Base-by-base conservation (phyloP, 108 stramenopile genomes). In the Discostella pseudostelligera region DNA sequence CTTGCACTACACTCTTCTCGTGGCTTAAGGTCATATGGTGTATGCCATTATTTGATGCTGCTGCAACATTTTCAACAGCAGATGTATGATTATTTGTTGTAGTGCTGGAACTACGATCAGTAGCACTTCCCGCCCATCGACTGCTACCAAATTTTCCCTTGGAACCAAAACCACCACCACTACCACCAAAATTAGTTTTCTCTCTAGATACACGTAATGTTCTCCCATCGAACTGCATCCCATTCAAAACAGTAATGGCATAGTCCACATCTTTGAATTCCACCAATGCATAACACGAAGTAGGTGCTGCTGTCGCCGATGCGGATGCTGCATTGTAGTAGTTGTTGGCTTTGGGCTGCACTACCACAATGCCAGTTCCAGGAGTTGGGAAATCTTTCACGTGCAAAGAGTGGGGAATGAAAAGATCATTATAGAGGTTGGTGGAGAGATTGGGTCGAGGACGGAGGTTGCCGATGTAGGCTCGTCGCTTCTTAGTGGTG, bases 401-500 rank as follows among this genome's bases (percentile, higher is more conserved):
- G 29, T 53, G 32, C 3, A 76, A 58, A 14, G 67, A 65, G 45
- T 63, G 67, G 14, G 75, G 51, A 1, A 25, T 36, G 57, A 64
- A 65, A 0, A 76, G 51, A 12, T 76, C 47, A 14, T 20, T 53
- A n/a, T 65, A 47, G 3, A 76, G 68, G 0, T 42, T 46, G 50
- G 58, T 42, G 28, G 43, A 20, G 42, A 76, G 68, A 57, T 62
- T 62, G 12, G 67, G 59, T 9, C 75, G 75, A n/a, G 62, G 47
- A 16, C 75, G 67, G 43, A 76, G 75, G 68, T 76, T 76, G 68
- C 68, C 75, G 37, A 76, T 69, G 68, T 65, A 69, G 43, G 68
- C 75, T 37, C 75, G 37, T 3, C 67, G 62, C 12, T 40, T 58
- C 19, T 49, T 69, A 45, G 67, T 22, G 54, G 67, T 22, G 37